Base-by-base conservation (phyloP, 2,329 filamentous ascomycete species). In the Rhynchosporium secalis region DNA sequence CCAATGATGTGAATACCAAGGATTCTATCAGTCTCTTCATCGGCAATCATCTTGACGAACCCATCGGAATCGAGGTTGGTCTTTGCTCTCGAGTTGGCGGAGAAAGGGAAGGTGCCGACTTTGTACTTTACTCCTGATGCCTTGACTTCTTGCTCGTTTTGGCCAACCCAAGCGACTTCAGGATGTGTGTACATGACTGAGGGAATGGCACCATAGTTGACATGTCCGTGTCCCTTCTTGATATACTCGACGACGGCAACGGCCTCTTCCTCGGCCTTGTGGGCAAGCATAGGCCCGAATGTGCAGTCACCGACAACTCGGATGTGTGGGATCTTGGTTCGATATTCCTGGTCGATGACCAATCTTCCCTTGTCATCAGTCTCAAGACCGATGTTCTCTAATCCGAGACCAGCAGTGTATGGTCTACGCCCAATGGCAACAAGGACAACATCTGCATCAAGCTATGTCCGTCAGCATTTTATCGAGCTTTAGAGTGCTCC, bases 181-280 rank as follows among this genome's bases (percentile, higher is more conserved):
- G 95, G 95, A 81, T 97, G 89, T 10, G 95, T 98, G 86, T 99
- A 99, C 95, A 99, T 99, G 80, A 99, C 95, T 40, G 91, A 95
- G 69, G 95, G 95, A 75, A 99, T 99, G 77, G 90, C 91, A 73
- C 87, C 91, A 81, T 99, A 99, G 88, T 99, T 99, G 80, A 99
- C 95, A 79, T 99, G 95, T 63, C 95, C 95, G 78, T 96, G 90
- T 69, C 92, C 92, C 84, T 98, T 98, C 81, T 91, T 94, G 79
- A 99, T 95, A 83, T 92, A 98, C 80, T 99, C 95, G 66, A 98
- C 84, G 62, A 89, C 94, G 38, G 95, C 95, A 67, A 98, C 93
- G 64, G 86, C 95, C 80, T 99, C 95, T 80, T 99, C 95, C 80
- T 99, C 95, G 57, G 95, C 95, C 86, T 99, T 99, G 86, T 99